Percentiles rank a stretch among this genome's conserved stretches.
Evolutionary conservation across 1,284 basidiomycete species (phyloP).

Genomic region (Cystobasidiaceae sp.): DNA sequence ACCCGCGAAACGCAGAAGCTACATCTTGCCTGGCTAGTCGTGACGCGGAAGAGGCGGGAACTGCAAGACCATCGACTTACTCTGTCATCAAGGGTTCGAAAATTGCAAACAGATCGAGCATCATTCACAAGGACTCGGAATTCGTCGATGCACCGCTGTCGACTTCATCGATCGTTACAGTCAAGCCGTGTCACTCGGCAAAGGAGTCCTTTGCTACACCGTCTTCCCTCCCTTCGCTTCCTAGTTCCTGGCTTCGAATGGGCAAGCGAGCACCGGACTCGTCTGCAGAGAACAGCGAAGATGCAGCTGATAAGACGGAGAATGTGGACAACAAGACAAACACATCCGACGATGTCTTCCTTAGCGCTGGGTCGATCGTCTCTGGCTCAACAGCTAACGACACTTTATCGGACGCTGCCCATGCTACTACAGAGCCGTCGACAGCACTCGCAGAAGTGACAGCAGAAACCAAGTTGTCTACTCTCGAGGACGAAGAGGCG

Average conservation of each 20-base stretch:
- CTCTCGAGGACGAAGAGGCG: too few relatives aligned
- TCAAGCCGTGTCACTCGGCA: constrained; percentile 32
- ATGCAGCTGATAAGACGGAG: neutral
- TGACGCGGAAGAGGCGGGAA: neutral
- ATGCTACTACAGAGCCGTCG: too few relatives aligned
- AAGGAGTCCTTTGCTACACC: neutral
- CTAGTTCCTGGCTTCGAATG: constrained; percentile 35
- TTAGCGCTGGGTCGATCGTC: too few relatives aligned
- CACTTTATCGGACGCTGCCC: too few relatives aligned
- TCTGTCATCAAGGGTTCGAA: constrained; percentile 34
- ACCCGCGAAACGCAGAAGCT: constrained; percentile 49
- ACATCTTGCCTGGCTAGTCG: constrained; percentile 18
- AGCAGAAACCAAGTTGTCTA: too few relatives aligned
- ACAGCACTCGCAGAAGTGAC: too few relatives aligned
- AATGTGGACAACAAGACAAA: too few relatives aligned
- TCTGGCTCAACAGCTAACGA: too few relatives aligned
- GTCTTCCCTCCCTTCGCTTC: constrained; percentile 33
- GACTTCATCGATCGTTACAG: constrained; percentile 41
- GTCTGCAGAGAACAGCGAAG: neutral
- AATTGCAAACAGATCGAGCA: constrained; percentile 34
- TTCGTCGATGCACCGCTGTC: constrained; percentile 15
- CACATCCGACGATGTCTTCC: too few relatives aligned
- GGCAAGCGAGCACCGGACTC: constrained; percentile 13
- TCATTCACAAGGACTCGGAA: constrained; percentile 25
- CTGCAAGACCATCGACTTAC: constrained; percentile 29